Conservation (phyloP, 257 asterid species). For the Nemophila menziesii region DNA sequence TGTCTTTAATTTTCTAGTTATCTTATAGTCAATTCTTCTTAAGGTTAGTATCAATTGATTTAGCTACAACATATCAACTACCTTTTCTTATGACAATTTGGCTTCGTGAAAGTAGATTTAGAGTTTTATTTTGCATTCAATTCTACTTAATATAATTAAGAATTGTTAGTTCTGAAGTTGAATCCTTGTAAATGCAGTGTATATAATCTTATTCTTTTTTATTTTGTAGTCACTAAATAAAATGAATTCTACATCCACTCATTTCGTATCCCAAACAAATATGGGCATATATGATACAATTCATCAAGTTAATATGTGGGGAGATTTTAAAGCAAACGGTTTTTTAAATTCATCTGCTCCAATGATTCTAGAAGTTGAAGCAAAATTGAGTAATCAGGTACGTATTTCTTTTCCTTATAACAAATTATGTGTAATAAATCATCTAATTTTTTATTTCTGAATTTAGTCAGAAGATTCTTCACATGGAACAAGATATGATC, state of each 20-base stretch:
- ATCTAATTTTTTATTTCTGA: conserved; percentile 1
- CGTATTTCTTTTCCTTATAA: conserved; percentile 1
- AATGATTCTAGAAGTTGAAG: conserved; percentile 35
- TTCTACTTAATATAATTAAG: neutral
- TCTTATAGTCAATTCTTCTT: too few relatives aligned
- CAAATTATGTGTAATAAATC: neutral
- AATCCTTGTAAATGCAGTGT: neutral
- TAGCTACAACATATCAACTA: neutral
- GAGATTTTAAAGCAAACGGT: conserved; percentile 47
- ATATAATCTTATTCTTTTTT: conserved; percentile 8
- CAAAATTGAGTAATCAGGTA: conserved; percentile 56
- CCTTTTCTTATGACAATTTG: neutral
- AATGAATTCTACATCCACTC: conserved; percentile 66
- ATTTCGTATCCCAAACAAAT: conserved; percentile 61
- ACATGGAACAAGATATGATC: conserved; percentile 70
- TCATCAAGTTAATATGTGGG: conserved; percentile 69
- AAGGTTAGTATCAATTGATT: neutral
- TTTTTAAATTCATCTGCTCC: conserved; percentile 37
- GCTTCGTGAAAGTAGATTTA: neutral
- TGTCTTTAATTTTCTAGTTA: neutral
- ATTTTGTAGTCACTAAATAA: conserved; percentile 15
- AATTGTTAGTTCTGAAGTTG: too few relatives aligned
- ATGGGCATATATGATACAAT: conserved; percentile 71
- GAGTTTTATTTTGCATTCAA: neutral
- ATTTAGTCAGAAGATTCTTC: conserved; percentile 67